phyloP scores from a whole-genome alignment of 2,329 filamentous ascomycete species.

The Paramyrothecium sp. region DNA sequence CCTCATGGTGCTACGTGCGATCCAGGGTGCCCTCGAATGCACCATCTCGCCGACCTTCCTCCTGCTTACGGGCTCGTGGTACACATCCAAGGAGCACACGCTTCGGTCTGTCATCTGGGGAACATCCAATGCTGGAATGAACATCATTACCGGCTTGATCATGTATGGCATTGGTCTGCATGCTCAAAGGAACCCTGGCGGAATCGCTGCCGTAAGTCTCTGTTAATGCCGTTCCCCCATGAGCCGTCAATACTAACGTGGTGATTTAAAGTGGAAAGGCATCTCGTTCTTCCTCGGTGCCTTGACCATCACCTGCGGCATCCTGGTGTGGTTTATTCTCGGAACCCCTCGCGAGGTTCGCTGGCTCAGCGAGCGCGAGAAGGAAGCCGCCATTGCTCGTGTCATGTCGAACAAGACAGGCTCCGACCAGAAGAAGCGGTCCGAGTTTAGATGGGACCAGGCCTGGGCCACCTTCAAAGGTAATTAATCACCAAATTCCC shows the following conservation, averaged over 20 bases:
- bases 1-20: constrained; percentile 23
- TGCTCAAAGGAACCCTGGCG: constrained; percentile 17
- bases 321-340: constrained; percentile 22
- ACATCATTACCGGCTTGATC: constrained; percentile 25
- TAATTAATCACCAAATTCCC: constrained; percentile 11
- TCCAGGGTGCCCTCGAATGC: constrained; percentile 27
- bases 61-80: constrained; percentile 29
- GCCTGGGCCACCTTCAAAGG: constrained; percentile 22
- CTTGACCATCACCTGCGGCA: constrained; percentile 20
- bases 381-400: constrained; percentile 24
- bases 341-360: constrained; percentile 27
- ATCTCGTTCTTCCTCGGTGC: constrained; percentile 26
- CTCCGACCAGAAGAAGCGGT: constrained; percentile 20
- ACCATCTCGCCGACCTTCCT: constrained; percentile 27
- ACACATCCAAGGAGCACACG: constrained; percentile 26
- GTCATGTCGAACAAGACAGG: constrained; percentile 25
- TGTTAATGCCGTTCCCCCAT: too few relatives aligned
- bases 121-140: constrained; percentile 28
- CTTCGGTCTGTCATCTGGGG: constrained; percentile 28
- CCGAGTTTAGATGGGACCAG: constrained; percentile 25
- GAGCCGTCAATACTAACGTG: neutral
- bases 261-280: constrained; percentile 16
- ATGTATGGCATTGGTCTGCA: constrained; percentile 21
- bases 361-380: constrained; percentile 27
- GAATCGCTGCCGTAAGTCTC: constrained; percentile 15